Conservation (phyloP, 495 filamentous ascomycete genomes). For the Chaetomium cochliodes region DNA sequence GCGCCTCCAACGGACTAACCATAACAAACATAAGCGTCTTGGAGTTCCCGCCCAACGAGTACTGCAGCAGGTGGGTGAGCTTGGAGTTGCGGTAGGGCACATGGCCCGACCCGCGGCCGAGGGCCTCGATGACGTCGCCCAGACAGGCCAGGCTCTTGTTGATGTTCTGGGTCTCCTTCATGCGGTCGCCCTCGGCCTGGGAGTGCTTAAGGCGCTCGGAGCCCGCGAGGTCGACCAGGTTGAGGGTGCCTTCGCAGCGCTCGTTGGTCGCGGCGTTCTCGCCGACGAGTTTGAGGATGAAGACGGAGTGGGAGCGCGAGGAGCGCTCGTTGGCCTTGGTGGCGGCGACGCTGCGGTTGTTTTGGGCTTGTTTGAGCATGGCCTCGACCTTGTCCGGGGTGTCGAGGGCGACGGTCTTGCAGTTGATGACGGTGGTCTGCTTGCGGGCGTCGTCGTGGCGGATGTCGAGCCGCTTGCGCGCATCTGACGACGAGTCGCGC, state of each 20-base stretch:
- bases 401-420: conserved; percentile 76
- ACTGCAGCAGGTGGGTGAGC: conserved; percentile 94
- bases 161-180: conserved; percentile 96
- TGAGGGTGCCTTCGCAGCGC: conserved; percentile 87
- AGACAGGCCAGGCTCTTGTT: conserved; percentile 90
- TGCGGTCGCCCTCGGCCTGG: conserved; percentile 75
- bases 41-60: conserved; percentile 89
- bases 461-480: conserved; percentile 89
- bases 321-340: conserved; percentile 96
- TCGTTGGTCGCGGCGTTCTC: conserved; percentile 78
- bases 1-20: conserved; percentile 87
- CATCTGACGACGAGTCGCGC: conserved; percentile 70
- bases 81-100: conserved; percentile 96
- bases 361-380: conserved; percentile 73
- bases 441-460: conserved; percentile 77
- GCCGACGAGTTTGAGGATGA: conserved; percentile 87
- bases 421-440: conserved; percentile 81
- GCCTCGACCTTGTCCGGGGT: conserved; percentile 71
- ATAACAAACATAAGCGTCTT: conserved; percentile 99
- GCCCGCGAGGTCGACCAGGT: conserved; percentile 93
- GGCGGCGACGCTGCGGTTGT: conserved; percentile 87
- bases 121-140: conserved; percentile 88
- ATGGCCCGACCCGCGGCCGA: conserved; percentile 83
- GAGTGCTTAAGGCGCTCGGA: conserved; percentile 87
- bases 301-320: conserved; percentile 91